phyloP scores from a whole-genome alignment of 306 rosid species.

The Cyamopsis tetragonoloba region DNA sequence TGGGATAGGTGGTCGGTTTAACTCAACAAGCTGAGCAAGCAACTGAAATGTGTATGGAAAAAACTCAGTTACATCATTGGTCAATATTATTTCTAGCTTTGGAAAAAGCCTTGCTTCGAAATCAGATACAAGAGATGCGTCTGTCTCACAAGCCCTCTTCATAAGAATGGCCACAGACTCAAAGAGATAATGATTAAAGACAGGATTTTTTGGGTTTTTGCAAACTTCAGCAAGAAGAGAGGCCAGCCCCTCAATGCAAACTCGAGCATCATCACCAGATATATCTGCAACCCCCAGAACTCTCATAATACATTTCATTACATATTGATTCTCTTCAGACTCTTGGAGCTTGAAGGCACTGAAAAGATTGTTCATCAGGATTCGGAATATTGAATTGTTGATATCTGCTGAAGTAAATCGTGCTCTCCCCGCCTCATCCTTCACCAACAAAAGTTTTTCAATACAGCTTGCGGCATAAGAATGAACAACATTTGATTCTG shows the following conservation, averaged over 20 bases:
- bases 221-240: slow-evolving; percentile 61
- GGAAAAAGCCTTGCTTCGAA: slow-evolving; percentile 70
- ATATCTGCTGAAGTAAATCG: slow-evolving; percentile 63
- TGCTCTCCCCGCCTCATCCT: slow-evolving; percentile 65
- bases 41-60: slow-evolving; percentile 89
- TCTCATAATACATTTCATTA: slow-evolving; percentile 72
- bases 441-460: slow-evolving; percentile 86
- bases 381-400: slow-evolving; percentile 44
- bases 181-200: slow-evolving; percentile 63
- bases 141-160: slow-evolving; percentile 54
- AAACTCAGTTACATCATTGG: slow-evolving; percentile 73
- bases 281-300: slow-evolving; percentile 71
- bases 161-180: slow-evolving; percentile 72
- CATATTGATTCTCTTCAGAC: slow-evolving; percentile 70
- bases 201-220: slow-evolving; percentile 62
- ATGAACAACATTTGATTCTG: slow-evolving; percentile 91
- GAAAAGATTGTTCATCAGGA: slow-evolving; percentile 63
- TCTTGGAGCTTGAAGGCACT: slow-evolving; percentile 58
- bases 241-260: slow-evolving; percentile 49
- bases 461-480: slow-evolving; percentile 94
- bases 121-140: slow-evolving; percentile 53
- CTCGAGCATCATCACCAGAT: slow-evolving; percentile 47
- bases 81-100: slow-evolving; percentile 60
- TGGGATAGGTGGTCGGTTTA: slow-evolving; percentile 72
- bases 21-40: slow-evolving; percentile 80